Conservation (phyloP, 345 rosid species). For the Gossypium thurberi region DNA sequence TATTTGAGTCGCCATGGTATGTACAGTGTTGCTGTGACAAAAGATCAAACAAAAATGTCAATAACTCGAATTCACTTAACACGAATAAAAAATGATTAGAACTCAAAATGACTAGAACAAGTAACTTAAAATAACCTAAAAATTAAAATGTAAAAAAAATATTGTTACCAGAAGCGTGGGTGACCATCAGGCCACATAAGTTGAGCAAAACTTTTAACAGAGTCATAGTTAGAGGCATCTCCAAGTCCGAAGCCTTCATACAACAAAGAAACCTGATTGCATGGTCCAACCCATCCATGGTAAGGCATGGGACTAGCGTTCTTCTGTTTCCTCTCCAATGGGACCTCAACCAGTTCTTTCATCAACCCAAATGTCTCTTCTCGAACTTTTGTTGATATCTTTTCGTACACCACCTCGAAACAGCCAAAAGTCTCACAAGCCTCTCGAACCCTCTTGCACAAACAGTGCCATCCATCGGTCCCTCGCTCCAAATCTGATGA, state of each 20-base stretch:
- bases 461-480: neutral
- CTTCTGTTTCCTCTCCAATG: conserved; percentile 1
- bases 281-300: conserved; percentile 10
- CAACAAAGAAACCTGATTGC: neutral
- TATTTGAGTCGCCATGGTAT: neutral
- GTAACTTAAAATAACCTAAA: too few relatives aligned
- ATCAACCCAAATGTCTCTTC: neutral
- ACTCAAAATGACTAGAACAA: too few relatives aligned
- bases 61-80: too few relatives aligned
- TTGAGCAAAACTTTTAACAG: neutral
- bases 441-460: neutral
- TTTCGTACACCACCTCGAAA: conserved; percentile 8
- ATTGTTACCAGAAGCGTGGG: neutral
- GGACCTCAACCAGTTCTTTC: neutral
- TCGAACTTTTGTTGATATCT: neutral
- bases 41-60: neutral
- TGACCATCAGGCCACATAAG: conserved; percentile 14
- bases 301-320: conserved; percentile 10
- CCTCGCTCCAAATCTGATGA: neutral
- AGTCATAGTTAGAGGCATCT: conserved; percentile 12
- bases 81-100: rapidly evolving
- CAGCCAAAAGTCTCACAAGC: conserved; percentile 9
- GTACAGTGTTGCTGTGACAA: neutral
- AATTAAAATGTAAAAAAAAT: neutral
- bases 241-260: conserved; percentile 17